Evolutionary conservation across 2,329 filamentous ascomycete genomes (phyloP).

Genomic region (Colletotrichum sojae): DNA sequence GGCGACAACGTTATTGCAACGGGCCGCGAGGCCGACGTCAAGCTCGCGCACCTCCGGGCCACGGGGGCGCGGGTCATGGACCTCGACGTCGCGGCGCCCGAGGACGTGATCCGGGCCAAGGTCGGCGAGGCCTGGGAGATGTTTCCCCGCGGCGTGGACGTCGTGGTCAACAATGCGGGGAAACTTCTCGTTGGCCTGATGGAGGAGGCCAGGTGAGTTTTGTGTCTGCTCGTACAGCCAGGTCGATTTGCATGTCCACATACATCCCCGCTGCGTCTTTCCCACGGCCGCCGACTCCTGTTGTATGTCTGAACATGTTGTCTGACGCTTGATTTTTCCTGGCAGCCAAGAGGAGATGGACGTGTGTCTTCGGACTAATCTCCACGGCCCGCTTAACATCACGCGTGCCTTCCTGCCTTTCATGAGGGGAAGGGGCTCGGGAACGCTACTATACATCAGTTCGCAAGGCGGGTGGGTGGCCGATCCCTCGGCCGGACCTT

Average conservation of each 20-base stretch:
- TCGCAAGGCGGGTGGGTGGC: constrained; percentile 53
- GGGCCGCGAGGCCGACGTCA: constrained; percentile 52
- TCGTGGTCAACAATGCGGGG: constrained; percentile 57
- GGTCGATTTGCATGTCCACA: too few relatives aligned
- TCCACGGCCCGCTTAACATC: constrained; percentile 55
- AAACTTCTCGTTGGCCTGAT: constrained; percentile 39
- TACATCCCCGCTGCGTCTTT: too few relatives aligned
- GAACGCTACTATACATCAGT: constrained; percentile 52
- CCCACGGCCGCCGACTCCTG: too few relatives aligned
- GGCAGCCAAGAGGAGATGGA: constrained; percentile 19
- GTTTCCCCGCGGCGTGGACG: constrained; percentile 49
- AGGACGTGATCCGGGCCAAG: neutral
- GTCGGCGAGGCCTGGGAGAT: neutral
- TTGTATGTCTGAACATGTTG: too few relatives aligned
- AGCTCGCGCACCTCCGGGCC: constrained; percentile 50
- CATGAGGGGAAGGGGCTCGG: constrained; percentile 48
- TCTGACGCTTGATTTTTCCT: neutral
- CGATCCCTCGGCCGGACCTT: constrained; percentile 49
- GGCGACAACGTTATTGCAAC: constrained; percentile 60
- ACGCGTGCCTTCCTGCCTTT: constrained; percentile 52
- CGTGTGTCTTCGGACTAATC: constrained; percentile 51
- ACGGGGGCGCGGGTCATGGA: constrained; percentile 14
- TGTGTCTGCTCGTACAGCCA: neutral
- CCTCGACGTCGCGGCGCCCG: constrained; percentile 16
- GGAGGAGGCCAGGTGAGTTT: constrained; percentile 19